These are phyloP conservation scores for Pseudozyma pruni DNA, from an alignment of 1,284 basidiomycete genomes.

Conservation along the genomic window DNA sequence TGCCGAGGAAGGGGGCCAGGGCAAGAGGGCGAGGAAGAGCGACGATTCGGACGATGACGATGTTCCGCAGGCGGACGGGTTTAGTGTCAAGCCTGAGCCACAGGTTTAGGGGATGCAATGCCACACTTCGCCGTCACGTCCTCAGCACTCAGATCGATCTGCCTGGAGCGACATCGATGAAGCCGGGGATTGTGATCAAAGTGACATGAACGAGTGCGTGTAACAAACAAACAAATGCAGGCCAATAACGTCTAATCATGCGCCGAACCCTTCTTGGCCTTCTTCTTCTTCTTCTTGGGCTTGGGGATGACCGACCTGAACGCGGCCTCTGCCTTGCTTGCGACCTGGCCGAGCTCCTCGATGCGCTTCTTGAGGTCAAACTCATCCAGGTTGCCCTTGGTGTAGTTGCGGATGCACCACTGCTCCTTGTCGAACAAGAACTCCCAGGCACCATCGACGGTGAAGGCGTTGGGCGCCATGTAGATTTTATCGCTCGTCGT, in stretches of 20 bases:
- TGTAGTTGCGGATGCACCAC: conserved; percentile 50
- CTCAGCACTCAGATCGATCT: not conserved
- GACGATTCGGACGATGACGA: conserved; percentile 38
- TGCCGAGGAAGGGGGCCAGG: not conserved
- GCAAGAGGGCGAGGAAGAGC: conserved; percentile 16
- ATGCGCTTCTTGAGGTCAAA: conserved; percentile 29
- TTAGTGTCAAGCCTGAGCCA: conserved; percentile 21
- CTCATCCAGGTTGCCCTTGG: conserved; percentile 24
- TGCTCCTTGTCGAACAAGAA: conserved; percentile 38
- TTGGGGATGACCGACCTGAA: conserved; percentile 39
- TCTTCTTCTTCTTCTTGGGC: conserved; percentile 13
- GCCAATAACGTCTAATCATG: not conserved
- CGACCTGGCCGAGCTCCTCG: conserved; percentile 29
- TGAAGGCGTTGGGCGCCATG: conserved; percentile 34
- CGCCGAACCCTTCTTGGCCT: not conserved
- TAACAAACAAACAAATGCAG: not conserved
- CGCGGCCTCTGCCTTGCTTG: conserved; percentile 18
- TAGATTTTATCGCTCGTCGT: conserved; percentile 26
- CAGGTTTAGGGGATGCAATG: conserved; percentile 3
- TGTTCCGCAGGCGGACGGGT: conserved; percentile 15
- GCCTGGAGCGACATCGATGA: too few species aligned
- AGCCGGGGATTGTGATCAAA: too few species aligned
- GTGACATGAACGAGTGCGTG: not conserved
- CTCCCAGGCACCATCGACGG: conserved; percentile 39
- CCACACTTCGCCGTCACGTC: not conserved